These are phyloP conservation scores for Bryoerythrophyllum caledonicum DNA, from an alignment of 225 moss, liverwort and hornwort genomes.

Conservation along the genomic window DNA sequence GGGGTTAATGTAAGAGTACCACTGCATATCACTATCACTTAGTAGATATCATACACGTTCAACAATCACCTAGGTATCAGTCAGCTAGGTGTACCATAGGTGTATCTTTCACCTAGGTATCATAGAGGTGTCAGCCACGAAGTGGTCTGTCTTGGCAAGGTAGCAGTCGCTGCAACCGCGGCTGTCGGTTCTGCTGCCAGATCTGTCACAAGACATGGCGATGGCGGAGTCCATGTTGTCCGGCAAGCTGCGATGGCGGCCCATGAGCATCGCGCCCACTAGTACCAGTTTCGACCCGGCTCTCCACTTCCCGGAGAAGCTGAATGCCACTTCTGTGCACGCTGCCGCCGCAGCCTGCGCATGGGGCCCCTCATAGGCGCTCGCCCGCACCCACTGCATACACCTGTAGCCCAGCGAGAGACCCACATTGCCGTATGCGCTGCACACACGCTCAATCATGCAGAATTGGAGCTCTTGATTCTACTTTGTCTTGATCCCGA, in stretches of 20 bases:
- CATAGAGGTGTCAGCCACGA: too few species aligned
- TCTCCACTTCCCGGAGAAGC: slow-evolving; percentile 72
- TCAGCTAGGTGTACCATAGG: too few species aligned
- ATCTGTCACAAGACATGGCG: neutral
- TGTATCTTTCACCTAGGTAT: too few species aligned
- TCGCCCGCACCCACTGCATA: slow-evolving; percentile 15
- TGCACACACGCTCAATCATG: slow-evolving; percentile 24
- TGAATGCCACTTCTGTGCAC: slow-evolving; percentile 42
- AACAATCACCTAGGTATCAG: too few species aligned
- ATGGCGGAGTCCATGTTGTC: slow-evolving; percentile 42
- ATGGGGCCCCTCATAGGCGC: slow-evolving; percentile 2
- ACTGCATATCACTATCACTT: too few species aligned
- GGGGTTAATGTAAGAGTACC: too few species aligned
- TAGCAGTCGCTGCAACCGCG: neutral
- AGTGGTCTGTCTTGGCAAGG: neutral
- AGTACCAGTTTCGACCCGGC: slow-evolving; percentile 43
- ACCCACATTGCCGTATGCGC: slow-evolving; percentile 75
- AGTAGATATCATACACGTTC: too few species aligned
- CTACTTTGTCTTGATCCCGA: neutral
- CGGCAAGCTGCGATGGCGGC: slow-evolving; percentile 54
- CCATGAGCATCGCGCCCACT: slow-evolving; percentile 54
- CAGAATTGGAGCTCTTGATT: neutral
- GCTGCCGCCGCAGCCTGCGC: neutral
- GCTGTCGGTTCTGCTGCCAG: neutral
- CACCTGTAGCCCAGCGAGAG: slow-evolving; percentile 69